A percentile compares a stretch with the other conserved stretches of the same genome.
These are phyloP conservation scores for Tylopilus cervinicoccineus DNA, from an alignment of 768 basidiomycete species.

Conservation along the genomic window DNA sequence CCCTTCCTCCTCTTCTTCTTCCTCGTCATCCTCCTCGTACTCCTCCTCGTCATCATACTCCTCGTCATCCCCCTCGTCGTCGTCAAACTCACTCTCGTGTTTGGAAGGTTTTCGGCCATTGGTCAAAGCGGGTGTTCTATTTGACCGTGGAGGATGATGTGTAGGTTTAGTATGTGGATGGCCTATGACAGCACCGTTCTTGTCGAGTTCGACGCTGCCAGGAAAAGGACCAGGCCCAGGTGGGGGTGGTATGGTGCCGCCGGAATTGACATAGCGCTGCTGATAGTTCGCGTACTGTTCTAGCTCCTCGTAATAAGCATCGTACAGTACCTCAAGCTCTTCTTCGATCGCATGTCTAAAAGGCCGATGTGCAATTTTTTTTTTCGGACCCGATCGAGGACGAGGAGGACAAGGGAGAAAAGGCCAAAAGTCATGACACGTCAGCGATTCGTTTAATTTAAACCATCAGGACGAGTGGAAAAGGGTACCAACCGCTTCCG, in stretches of 20 bases:
- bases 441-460: constrained; percentile 20
- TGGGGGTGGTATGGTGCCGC: constrained; percentile 85
- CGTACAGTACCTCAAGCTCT: constrained; percentile 99
- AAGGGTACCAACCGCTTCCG: constrained; percentile 80
- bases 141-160: constrained; percentile 40
- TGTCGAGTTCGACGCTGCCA: constrained; percentile 94
- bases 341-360: constrained; percentile 94
- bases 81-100: constrained; percentile 62
- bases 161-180: constrained; percentile 29
- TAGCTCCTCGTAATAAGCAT: constrained; percentile 99
- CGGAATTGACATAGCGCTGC: constrained; percentile 90
- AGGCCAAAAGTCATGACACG: constrained; percentile 21
- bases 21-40: constrained; percentile 58
- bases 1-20: constrained; percentile 69
- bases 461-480: constrained; percentile 21
- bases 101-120: constrained; percentile 43
- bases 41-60: constrained; percentile 54
- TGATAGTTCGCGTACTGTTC: constrained; percentile 98
- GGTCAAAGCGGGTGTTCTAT: constrained; percentile 31
- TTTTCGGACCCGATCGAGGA: constrained; percentile 22
- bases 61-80: constrained; percentile 57
- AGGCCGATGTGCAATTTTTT: constrained; percentile 11
- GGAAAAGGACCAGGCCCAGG: constrained; percentile 98
- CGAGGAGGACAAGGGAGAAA: constrained; percentile 11
- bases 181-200: constrained; percentile 70